Percentiles rank a stretch among this genome's conserved stretches.
Conservation (phyloP, 768 basidiomycete species). For the Russula virescens region DNA sequence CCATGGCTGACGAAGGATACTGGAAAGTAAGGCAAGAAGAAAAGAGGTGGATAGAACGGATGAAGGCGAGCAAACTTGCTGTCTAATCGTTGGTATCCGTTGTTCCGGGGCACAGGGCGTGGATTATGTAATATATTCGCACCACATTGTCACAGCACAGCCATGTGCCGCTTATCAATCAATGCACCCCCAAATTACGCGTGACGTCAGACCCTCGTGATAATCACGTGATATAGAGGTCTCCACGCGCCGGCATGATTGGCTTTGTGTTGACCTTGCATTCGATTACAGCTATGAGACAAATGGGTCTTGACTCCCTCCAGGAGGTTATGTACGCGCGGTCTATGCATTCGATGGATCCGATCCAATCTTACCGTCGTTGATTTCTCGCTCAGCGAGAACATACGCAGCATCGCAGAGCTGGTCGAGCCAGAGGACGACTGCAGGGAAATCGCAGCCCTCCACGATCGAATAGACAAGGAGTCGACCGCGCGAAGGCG, state of each 20-base stretch:
- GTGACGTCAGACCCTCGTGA: conserved; percentile 21
- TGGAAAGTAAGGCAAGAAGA: neutral
- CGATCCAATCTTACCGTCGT: too few species aligned
- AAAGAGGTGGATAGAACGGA: conserved; percentile 1
- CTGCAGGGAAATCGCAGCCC: conserved; percentile 65
- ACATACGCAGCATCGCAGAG: conserved; percentile 61
- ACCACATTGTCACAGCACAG: too few species aligned
- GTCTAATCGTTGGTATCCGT: conserved; percentile 20
- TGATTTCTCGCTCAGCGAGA: conserved; percentile 40
- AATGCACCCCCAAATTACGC: neutral
- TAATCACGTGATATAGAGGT: conserved; percentile 15
- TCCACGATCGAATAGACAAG: conserved; percentile 61
- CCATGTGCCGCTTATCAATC: neutral
- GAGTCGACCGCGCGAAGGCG: conserved; percentile 55
- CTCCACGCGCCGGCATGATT: too few species aligned
- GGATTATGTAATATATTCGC: conserved; percentile 19
- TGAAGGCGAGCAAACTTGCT: conserved; percentile 2
- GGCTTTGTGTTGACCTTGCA: too few species aligned
- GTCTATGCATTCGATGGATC: neutral
- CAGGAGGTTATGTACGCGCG: conserved; percentile 17
- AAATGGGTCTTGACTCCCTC: conserved; percentile 7
- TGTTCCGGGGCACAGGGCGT: conserved; percentile 23
- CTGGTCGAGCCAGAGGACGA: conserved; percentile 79
- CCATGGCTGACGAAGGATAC: conserved; percentile 14
- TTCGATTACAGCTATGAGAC: neutral